Conservation (phyloP, 2,329 filamentous ascomycete genomes). For the Gaeumannomyces sp. region DNA sequence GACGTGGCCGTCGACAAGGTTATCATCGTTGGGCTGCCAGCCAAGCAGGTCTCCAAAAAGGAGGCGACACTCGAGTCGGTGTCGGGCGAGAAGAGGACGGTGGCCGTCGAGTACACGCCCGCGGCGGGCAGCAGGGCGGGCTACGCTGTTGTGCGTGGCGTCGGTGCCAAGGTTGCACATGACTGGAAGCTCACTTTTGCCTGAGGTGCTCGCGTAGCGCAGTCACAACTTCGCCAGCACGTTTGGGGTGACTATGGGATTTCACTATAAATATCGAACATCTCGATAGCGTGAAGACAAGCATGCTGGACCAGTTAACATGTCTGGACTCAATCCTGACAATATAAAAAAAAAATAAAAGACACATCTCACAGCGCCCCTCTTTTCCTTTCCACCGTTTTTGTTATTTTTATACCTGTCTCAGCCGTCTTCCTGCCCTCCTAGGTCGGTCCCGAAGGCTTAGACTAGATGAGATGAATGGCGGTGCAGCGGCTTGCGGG, state of each 20-base stretch:
- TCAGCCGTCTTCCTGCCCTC: no score
- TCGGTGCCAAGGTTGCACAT: conserved; percentile 44
- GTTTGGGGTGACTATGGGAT: background rate
- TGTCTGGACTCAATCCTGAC: background rate
- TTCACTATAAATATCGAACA: background rate
- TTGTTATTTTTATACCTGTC: no score
- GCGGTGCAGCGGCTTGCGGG: background rate
- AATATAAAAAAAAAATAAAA: no score
- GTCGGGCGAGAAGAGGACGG: conserved; percentile 47
- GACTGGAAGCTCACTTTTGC: conserved; percentile 44
- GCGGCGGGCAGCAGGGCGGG: conserved; percentile 40
- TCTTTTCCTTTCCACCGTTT: no score
- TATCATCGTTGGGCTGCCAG: conserved; percentile 73
- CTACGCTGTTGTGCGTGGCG: conserved; percentile 46
- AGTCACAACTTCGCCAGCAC: background rate
- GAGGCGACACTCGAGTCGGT: conserved; percentile 47
- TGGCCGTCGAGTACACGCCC: conserved; percentile 53
- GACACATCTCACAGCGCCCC: no score
- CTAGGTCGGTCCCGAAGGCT: no score
- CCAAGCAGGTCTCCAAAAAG: conserved; percentile 63
- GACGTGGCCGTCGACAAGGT: conserved; percentile 77
- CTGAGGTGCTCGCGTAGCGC: conserved; percentile 13
- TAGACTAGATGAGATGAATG: no score
- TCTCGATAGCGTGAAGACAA: background rate
- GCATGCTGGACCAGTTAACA: background rate